Evolutionary conservation across 129 eudicot genomes (phyloP), one percentile per base, ranked within the genome.

Genomic region (Lonicera japonica): DNA sequence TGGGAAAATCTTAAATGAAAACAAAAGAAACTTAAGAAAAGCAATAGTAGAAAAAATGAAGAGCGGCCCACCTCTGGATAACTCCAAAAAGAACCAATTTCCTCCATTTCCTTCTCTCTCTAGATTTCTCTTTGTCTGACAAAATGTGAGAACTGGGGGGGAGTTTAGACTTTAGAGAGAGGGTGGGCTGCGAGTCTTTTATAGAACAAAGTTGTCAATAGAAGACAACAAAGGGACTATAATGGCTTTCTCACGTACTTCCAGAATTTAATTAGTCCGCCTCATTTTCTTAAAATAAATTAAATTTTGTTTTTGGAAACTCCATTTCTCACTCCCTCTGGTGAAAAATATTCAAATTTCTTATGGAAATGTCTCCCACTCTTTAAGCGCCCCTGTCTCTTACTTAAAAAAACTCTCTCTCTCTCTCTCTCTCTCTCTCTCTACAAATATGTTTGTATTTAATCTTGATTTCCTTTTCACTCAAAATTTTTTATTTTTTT

Each of bases 51-150:
- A 48, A 43, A 11, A 41, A 45, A 24, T 15, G 5, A 12, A 55
- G 11, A 21, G 59, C 54, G 68, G 76, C 80, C 56, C 62, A 89
- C 97, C 97, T 89, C 90, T 75, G 75, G 88, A 64, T 80, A 77
- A 73, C 56, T 77, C 91, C 82, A 85, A 39, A 80, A 69, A 65
- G 86, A 80, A 60, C 72, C 69, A 73, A 82, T 75, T 25, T 89
- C 95, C 52, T 71, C 95, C 97, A 89, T 89, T 29, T 21, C 20
- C n/a, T n/a, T 54, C 16, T 14, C 1, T 12, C 58, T 29, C 12
- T 50, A 36, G 23, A 47, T 23, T 18, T 52, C 48, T 50, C 14
- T n/a, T 29, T 51, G 58, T n/a, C 5, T 3, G 29, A 21, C 9
- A 11, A 55, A 66, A 24, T 40, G 24, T 39, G 63, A 25, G 38